Percentiles rank a stretch among this genome's conserved stretches.
These are phyloP conservation scores for Starmerella floricola DNA, from an alignment of 805 yeast genomes.

Conservation along the genomic window DNA sequence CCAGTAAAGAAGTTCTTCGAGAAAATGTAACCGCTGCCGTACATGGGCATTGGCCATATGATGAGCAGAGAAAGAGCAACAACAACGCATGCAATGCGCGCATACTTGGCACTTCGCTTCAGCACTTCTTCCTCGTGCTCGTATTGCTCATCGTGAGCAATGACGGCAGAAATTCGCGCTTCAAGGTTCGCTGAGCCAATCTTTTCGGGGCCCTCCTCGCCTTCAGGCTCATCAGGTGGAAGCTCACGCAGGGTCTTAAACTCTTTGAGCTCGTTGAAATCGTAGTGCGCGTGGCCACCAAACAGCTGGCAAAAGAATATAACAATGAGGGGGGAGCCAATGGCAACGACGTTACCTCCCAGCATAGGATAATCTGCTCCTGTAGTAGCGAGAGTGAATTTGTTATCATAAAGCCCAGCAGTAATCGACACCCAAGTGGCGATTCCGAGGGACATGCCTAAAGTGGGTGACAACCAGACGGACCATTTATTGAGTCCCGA, in stretches of 20 bases:
- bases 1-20: conserved; percentile 70
- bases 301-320: conserved; percentile 52
- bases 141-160: conserved; percentile 10
- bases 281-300: conserved; percentile 61
- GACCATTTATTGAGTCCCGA: conserved; percentile 51
- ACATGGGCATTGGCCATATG: conserved; percentile 92
- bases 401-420: conserved; percentile 32
- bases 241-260: conserved; percentile 41
- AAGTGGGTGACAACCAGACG: conserved; percentile 61
- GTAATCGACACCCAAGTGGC: conserved; percentile 47
- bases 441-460: conserved; percentile 64
- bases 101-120: conserved; percentile 46
- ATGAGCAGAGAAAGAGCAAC: conserved; percentile 54
- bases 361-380: conserved; percentile 83
- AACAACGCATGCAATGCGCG: conserved; percentile 46
- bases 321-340: conserved; percentile 56
- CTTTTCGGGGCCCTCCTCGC: not conserved
- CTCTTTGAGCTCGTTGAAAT: conserved; percentile 50
- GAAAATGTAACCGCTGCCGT: conserved; percentile 65
- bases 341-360: conserved; percentile 75
- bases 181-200: conserved; percentile 3
- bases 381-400: conserved; percentile 42
- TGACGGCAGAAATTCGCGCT: conserved; percentile 8
- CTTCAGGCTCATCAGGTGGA: conserved; percentile 15
- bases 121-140: conserved; percentile 41